Evolutionary conservation across 306 rosid genomes (phyloP), one percentile per base, ranked within the genome.

Genomic region (Datisca glomerata): DNA sequence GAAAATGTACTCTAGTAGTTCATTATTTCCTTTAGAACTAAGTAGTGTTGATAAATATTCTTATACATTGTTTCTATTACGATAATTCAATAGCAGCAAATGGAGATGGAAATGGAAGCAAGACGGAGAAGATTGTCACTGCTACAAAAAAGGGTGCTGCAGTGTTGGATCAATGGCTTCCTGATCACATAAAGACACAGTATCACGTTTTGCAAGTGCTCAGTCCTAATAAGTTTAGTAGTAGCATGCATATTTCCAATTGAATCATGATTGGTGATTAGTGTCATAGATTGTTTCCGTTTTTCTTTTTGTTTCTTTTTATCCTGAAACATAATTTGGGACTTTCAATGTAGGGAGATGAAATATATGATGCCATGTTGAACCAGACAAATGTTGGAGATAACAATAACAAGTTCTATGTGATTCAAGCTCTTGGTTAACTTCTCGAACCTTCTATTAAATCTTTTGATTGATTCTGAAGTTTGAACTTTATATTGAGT

Each of bases 371-470:
- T 66, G 96, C 94, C 54, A 76, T 80, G 78, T 59, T 84, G 71
- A 89, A 84, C 72, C 96, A 84, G 70, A 84, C 98, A 25, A 80
- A 84, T 67, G 79, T 89, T 44, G 57, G 76, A 13, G 52, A 59
- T 43, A 89, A 89, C 68, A 89, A 89, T 54, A 89, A 89, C 73
- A 89, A 78, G 75, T 89, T 89, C 56, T 89, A 68, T 42, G 79
- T 75, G 58, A 59, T 84, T 61, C 98, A 89, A 77, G 86, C 41
- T 59, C 95, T 89, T 56, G 81, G 95, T 89, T 12, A 64, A 27
- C 51, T 65, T 61, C 53, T 44, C n/a, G 37, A 14, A 31, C 32
- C 38, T 24, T 53, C 41, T 15, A 0, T 34, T 9, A 53, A n/a
- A n/a, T 2, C 14, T 20, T n/a, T 52, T 18, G 8, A 31, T 52